Evolutionary conservation across 495 filamentous ascomycete genomes (phyloP), one percentile per base, ranked within the genome.

Genomic region (Lasiosphaeriaceae sp.): DNA sequence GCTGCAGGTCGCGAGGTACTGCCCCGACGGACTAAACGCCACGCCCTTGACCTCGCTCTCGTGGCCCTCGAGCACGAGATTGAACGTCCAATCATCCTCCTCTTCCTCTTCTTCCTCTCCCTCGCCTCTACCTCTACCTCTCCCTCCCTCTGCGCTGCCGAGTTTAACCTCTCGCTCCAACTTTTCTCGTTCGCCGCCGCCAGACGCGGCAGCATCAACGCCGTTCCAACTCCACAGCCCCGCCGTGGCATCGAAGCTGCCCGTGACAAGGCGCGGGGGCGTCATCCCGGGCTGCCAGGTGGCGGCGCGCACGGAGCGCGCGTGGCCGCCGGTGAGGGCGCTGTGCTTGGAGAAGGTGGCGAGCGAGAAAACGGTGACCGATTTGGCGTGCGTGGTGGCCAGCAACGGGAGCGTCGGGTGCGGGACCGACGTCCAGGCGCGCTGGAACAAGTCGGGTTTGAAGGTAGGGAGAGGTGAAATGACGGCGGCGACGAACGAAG

Each of bases 11-110:
- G 94, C 94, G 3, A 98, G 82, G 54, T 87, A 83, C 69, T 87
- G 85, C 0, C 91, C 90, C 0, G 84, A 86, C 0, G 90, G 81
- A 2, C 84, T 87, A 83, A 90, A 98, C 14, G 87, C 81, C 2
- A 96, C 82, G 23, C 78, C 82, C 67, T 98, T 98, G 63, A 98
- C 86, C 69, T 98, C 94, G 52, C 86, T 89, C 47, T 97, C 93
- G 63, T 97, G 94, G 0, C 94, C 94, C 60, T 96, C 93, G 0
- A 98, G 80, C 0, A 96, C 85, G 14, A 96, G 80, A 0, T 88
- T 84, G 59, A 95, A 92, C 16, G 86, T 85, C 91, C 92, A 98
- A 51, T 91, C 89, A 20, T 92, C 88, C 0, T 89, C 84, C 0
- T 86, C 67, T 4, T 62, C 60, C 0, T 70, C 66, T 11, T 65